Evolutionary conservation across 139 green algal genomes (phyloP), one percentile per base, ranked within the genome.

Genomic region (Nannochloris sp.): DNA sequence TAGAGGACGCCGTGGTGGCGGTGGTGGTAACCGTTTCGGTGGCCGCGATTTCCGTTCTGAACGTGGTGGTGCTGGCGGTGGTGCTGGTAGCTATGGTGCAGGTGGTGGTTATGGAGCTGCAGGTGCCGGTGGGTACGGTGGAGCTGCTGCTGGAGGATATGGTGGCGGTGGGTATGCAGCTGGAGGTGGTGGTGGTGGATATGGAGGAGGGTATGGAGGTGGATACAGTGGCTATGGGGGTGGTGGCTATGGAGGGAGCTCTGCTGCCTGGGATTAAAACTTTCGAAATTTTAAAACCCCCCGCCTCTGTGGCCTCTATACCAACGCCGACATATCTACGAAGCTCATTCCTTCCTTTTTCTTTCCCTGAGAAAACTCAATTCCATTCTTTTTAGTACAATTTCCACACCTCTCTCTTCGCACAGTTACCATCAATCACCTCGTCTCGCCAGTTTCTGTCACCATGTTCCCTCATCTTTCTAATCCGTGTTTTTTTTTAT

Each of bases 1-100:
- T 68, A 65, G 48, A 31, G 35, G 19, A 87, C 42, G 48, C 36
- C 60, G 76, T 55, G 60, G 86, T 47, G 68, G 79, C 6, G 71
- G 85, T 27, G 78, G 78, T 31, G 78, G 75, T 48, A 60, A 48
- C 61, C 74, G 81, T 64, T 97, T 97, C 62, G 90, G 92, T 29
- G 91, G 90, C n/a, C 80, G 86, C 36, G 92, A 97, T 66, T 93
- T 88, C 80, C 81, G 92, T 57, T 87, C 85, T 58, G 85, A 91
- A 56, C 74, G 65, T 61, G 75, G 82, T 33, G 67, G 77, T 15
- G 65, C 55, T 63, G 53, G 31, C 31, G 48, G 48, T 2, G 56
- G 56, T 25, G 56, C 23, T 33, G 30, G 31, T 0, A 12, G 15
- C 19, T 10, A 30, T 4, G 58, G 58, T 19, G n/a, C 9, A 3